phyloP scores from a whole-genome alignment of 768 basidiomycete species.

The Lanmaoa pseudosensibilis region DNA sequence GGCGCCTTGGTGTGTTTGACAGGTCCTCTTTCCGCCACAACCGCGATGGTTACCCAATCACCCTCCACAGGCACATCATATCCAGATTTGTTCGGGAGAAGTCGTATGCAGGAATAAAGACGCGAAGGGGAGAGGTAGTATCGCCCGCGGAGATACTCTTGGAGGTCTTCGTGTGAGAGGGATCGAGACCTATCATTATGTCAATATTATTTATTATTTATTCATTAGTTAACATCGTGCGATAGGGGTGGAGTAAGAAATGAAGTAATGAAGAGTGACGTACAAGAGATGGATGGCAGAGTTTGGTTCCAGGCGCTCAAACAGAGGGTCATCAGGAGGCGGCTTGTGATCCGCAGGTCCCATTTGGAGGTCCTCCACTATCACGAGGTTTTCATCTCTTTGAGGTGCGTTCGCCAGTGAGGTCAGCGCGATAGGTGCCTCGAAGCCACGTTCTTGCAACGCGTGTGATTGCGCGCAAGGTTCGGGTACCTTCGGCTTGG shows the following conservation, averaged over 20 bases:
- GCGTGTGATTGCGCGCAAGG: background rate
- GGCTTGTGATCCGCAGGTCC: constrained; percentile 79
- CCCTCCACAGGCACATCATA: constrained; percentile 91
- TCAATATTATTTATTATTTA: constrained; percentile 3
- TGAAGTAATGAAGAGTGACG: constrained; percentile 37
- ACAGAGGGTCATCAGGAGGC: constrained; percentile 70
- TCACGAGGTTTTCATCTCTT: constrained; percentile 61
- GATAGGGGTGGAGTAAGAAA: too few relatives aligned
- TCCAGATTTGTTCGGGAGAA: constrained; percentile 73
- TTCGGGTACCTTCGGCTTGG: constrained; percentile 13
- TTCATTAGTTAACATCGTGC: background rate
- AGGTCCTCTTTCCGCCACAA: constrained; percentile 87
- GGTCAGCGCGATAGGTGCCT: constrained; percentile 3
- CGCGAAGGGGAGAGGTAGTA: constrained; percentile 88
- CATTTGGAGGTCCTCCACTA: constrained; percentile 74
- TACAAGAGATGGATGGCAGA: constrained; percentile 84
- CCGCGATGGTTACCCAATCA: constrained; percentile 96
- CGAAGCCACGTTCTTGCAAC: constrained; percentile 10
- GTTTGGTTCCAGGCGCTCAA: constrained; percentile 84
- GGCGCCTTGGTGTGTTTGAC: constrained; percentile 72
- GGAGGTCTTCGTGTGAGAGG: constrained; percentile 73
- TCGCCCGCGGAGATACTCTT: constrained; percentile 77
- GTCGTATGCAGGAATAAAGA: constrained; percentile 82
- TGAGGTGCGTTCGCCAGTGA: constrained; percentile 7
- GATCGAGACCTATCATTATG: constrained; percentile 60